Conservation (phyloP, 345 rosid species). For the Anastatica hierochuntica region DNA sequence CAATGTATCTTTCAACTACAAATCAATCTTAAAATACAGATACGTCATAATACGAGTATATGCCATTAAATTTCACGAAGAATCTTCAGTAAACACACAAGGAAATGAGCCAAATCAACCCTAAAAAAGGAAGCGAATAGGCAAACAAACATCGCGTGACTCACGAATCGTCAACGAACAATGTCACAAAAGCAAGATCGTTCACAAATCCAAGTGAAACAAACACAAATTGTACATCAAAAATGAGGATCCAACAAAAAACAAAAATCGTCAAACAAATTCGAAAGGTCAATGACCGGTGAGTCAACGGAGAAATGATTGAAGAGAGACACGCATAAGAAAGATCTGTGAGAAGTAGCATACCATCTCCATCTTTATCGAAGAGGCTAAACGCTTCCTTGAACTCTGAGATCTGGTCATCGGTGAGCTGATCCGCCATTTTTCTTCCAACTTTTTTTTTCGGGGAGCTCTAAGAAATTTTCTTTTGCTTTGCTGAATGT, state of each 20-base stretch:
- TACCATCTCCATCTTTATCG: constrained; percentile 54
- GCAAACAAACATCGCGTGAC: neutral
- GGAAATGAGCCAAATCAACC: constrained; percentile 4
- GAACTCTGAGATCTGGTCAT: constrained; percentile 43
- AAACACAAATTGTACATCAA: neutral
- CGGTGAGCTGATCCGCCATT: constrained; percentile 50
- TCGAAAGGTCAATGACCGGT: neutral
- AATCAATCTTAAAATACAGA: too few relatives aligned
- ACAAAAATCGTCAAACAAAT: neutral
- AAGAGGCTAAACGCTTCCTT: constrained; percentile 33
- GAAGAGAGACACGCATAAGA: too few relatives aligned
- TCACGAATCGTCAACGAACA: neutral
- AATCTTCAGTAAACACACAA: neutral
- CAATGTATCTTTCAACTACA: neutral
- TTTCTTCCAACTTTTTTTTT: neutral
- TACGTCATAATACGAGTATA: too few relatives aligned
- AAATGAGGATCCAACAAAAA: neutral
- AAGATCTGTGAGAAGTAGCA: constrained; percentile 14
- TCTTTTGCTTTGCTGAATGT: too few relatives aligned
- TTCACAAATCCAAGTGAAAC: constrained; percentile 2
- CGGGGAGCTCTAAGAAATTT: too few relatives aligned
- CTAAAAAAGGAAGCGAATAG: neutral
- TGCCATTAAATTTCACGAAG: too few relatives aligned
- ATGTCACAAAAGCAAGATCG: constrained; percentile 5
- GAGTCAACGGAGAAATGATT: too few relatives aligned